Base-by-base conservation (phyloP, 78 protist genomes). In the Andalucia godoyi region DNA sequence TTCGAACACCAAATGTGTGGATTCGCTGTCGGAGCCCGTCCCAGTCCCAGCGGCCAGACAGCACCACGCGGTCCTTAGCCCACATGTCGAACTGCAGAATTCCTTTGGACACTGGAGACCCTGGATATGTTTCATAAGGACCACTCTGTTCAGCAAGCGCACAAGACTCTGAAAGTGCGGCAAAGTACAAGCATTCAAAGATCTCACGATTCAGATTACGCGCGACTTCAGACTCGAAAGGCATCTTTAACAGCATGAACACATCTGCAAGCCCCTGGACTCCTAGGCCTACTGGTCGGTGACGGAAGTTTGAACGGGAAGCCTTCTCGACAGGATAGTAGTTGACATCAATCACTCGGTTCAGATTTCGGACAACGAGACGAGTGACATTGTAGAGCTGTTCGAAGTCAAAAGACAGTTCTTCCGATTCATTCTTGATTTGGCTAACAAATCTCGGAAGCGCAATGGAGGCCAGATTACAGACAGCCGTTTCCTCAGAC, bases 391-490 rank as follows among this genome's bases (percentile, higher is more conserved):
- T 81, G 53, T 23, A 40, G 47, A 94, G 88, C 49, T 57, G 23
- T 57, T 79, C 59, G 55, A 67, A 81, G 73, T 94, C 91, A 72
- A 73, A 94, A 38, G 43, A 34, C 30, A 34, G 37, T 18, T 60
- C 43, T 23, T 73, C 66, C 25, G 1, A 70, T 17, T 38, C 37
- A 52, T 50, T 33, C n/a, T 27, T 33, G n/a, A n/a, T n/a, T n/a
- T n/a, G n/a, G n/a, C n/a, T n/a, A 39, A 92, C 82, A 54, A 58
- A 95, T 79, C 66, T 77, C 39, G 94, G 91, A 38, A 95, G 83
- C 25, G 97, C 95, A 41, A 95, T 72, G 27, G 97, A 93, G 10
- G 97, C 99, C 23, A 95, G 85, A 77, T 95, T 95, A 84, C 99
- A 92, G 39, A 92, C 97, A 17, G 74, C 74, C 10, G 52, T 54